These are phyloP conservation scores for Alnus glutinosa DNA, from an alignment of 306 rosid genomes.

Conservation along the genomic window DNA sequence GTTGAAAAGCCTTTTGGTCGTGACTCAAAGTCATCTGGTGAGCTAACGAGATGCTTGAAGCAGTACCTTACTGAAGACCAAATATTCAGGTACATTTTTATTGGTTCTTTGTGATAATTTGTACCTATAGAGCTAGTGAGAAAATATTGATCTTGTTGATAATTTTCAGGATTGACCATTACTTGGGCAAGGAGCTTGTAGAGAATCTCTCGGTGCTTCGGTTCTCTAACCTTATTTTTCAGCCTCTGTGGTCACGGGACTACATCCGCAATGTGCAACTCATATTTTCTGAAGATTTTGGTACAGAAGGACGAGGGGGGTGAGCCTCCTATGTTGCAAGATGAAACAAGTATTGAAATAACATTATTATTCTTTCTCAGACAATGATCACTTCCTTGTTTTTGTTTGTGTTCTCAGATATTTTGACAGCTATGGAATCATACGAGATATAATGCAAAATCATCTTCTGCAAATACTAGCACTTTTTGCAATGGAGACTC, in stretches of 20 bases:
- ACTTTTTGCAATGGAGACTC: constrained; percentile 96
- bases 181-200: constrained; percentile 98
- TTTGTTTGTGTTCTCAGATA: constrained; percentile 50
- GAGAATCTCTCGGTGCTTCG: constrained; percentile 98
- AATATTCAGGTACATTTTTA: constrained; percentile 71
- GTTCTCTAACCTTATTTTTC: constrained; percentile 92
- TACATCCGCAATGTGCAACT: constrained; percentile 92
- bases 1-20: constrained; percentile 98
- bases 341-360: constrained; percentile 16
- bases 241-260: constrained; percentile 89
- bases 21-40: constrained; percentile 76
- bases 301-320: constrained; percentile 98
- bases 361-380: constrained; percentile 3
- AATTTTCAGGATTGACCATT: constrained; percentile 82
- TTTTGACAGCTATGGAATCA: constrained; percentile 85
- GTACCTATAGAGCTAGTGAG: constrained; percentile 11
- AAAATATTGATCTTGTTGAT: constrained; percentile 26
- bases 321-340: constrained; percentile 40
- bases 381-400: constrained; percentile 17
- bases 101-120: constrained; percentile 8
- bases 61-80: constrained; percentile 86
- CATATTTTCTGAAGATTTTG: constrained; percentile 98
- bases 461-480: constrained; percentile 97
- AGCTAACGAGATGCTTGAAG: constrained; percentile 78
- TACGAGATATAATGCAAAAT: constrained; percentile 97